Base-by-base conservation (phyloP, 495 filamentous ascomycete species). In the Lophium mytilinum region DNA sequence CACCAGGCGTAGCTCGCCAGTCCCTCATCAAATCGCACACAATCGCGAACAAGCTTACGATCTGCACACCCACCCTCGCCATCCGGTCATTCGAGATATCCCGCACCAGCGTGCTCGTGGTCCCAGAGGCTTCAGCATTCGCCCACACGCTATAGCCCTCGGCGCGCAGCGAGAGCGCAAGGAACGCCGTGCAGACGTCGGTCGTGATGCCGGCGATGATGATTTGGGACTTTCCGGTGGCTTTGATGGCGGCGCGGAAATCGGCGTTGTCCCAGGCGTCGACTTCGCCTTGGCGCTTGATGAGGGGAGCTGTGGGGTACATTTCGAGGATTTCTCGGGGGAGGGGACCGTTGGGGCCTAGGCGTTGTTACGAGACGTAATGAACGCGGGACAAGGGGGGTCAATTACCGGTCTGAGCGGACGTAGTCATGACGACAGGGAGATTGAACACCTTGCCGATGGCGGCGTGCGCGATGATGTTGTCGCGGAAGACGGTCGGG, bases 221-320 rank as follows among this genome's bases (percentile, higher is more conserved):
- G 56, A 90, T 72, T 66, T 91, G 87, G 40, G 76, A 83, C 68
- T 80, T 84, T 51, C 80, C 80, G 1, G 83, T 78, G 3, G 83
- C 83, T 37, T 69, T 66, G 49, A 91, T 78, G 15, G 87, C 87
- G 4, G 72, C 73, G 9, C 80, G 77, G 76, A 90, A 89, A 0
- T 87, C 82, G 3, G 74, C 50, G 62, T 88, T 89, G 66, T 91
- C 87, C 87, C 86, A 90, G 4, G 87, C 87, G 60, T 90, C 77
- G 60, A 90, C 87, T 63, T 90, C 86, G 36, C 87, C 87, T 52
- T 86, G 75, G 37, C 87, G 82, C 56, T 73, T 75, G 66, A 91
- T 80, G 15, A 88, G 69, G 2, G 84, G 79, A 9, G 84, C 80
- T 34, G 79, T 74, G 30, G 87, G 86, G 65, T 86, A 83, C 80